phyloP scores from a whole-genome alignment of 306 rosid species.

The Quercus berberidifolia region DNA sequence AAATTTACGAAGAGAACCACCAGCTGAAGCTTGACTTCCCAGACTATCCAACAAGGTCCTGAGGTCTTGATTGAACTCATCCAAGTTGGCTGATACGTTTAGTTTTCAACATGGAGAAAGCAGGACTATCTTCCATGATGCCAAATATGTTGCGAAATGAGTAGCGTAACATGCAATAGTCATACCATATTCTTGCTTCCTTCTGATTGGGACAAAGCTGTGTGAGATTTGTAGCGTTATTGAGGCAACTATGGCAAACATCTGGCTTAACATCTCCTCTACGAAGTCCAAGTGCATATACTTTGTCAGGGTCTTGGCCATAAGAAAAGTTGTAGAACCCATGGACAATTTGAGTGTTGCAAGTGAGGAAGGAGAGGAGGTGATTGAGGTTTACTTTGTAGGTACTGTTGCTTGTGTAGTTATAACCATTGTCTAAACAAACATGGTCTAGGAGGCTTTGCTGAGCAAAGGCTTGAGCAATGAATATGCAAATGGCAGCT shows the following conservation, averaged over 20 bases:
- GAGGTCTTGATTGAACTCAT: not conserved
- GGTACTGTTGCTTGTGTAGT: not conserved
- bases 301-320: not conserved
- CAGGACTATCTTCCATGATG: not conserved
- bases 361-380: not conserved
- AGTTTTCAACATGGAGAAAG: not conserved
- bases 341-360: not conserved
- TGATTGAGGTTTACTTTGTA: not conserved
- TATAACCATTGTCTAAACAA: not conserved
- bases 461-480: not conserved
- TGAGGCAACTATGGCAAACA: slow-evolving; percentile 1
- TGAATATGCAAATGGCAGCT: not conserved
- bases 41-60: not conserved
- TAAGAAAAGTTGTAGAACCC: not conserved
- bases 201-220: not conserved
- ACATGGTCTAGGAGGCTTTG: not conserved
- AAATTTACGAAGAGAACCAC: slow-evolving; percentile 2
- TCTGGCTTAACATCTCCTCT: slow-evolving; percentile 5
- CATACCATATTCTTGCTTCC: slow-evolving; percentile 5
- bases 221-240: not conserved
- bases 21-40: not conserved
- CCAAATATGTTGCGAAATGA: not conserved
- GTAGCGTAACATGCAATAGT: slow-evolving; percentile 3
- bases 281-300: slow-evolving; percentile 2
- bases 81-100: not conserved